A percentile compares a stretch with the other conserved stretches of the same genome.
phyloP scores from a whole-genome alignment of 495 filamentous ascomycete species.

The Lasiosphaeriaceae sp. region DNA sequence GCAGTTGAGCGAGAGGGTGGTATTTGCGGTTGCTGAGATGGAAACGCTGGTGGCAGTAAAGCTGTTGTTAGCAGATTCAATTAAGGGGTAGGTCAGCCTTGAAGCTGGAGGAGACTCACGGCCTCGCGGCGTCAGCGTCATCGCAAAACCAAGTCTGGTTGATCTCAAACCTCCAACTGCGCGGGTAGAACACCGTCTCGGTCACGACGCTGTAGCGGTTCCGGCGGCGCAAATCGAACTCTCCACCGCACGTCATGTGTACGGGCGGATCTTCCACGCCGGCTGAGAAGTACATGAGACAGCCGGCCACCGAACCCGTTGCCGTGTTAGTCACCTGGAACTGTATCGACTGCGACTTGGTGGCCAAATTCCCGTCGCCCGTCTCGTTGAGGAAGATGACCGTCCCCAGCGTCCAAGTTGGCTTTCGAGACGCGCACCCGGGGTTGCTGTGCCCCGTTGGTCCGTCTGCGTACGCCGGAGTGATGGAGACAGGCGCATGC shows the following conservation, averaged over 20 bases:
- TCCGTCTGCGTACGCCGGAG: slow-evolving; percentile 16
- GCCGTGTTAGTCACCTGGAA: slow-evolving; percentile 15
- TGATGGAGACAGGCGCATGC: slow-evolving; percentile 12
- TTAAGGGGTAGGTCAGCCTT: no score
- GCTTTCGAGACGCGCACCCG: slow-evolving; percentile 11
- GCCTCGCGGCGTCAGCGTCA: slow-evolving; percentile 11
- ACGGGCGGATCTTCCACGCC: background rate
- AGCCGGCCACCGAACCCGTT: slow-evolving; percentile 16
- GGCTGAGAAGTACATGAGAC: slow-evolving; percentile 7
- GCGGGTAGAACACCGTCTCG: slow-evolving; percentile 10
- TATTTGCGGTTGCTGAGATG: slow-evolving; percentile 7
- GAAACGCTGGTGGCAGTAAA: slow-evolving; percentile 4
- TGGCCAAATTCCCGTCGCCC: slow-evolving; percentile 1
- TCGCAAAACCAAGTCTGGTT: slow-evolving; percentile 25
- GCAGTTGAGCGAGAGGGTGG: slow-evolving; percentile 10
- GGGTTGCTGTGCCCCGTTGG: slow-evolving; percentile 12
- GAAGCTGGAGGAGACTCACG: slow-evolving; percentile 2
- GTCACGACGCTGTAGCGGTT: slow-evolving; percentile 11
- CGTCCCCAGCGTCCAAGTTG: slow-evolving; percentile 12
- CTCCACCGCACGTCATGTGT: slow-evolving; percentile 6
- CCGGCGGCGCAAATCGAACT: background rate
- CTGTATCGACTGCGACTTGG: slow-evolving; percentile 11
- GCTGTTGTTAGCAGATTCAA: background rate
- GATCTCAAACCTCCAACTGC: slow-evolving; percentile 9
- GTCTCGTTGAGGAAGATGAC: slow-evolving; percentile 16